Percentiles rank a stretch among this genome's conserved stretches.
These are phyloP conservation scores for Kalmanozyma brasiliensis DNA, from an alignment of 1,284 basidiomycete species.

Conservation along the genomic window DNA sequence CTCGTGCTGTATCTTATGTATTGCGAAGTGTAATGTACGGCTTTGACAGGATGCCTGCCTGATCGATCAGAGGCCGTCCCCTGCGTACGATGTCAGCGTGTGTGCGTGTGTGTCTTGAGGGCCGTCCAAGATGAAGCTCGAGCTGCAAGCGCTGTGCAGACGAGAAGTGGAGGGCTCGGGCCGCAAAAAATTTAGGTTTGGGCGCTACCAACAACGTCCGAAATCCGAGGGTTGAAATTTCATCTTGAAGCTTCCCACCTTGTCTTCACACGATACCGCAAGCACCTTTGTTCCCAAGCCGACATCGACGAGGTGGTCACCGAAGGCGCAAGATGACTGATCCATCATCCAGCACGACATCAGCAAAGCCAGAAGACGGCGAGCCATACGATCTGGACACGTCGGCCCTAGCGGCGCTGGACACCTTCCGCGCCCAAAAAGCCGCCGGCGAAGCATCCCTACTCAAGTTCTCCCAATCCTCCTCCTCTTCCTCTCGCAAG, in stretches of 20 bases:
- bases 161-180: background rate
- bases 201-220: conserved; percentile 3
- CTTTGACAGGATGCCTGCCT: conserved; percentile 4
- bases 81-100: too few species aligned
- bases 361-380: background rate
- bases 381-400: conserved; percentile 55
- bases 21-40: background rate
- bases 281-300: too few species aligned
- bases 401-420: conserved; percentile 60
- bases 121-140: too few species aligned
- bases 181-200: background rate
- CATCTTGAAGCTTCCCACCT: too few species aligned
- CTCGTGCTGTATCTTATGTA: background rate
- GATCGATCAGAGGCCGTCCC: too few species aligned
- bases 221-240: conserved; percentile 5
- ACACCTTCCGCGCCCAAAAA: conserved; percentile 59
- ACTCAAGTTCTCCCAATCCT: conserved; percentile 27
- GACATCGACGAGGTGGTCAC: too few species aligned
- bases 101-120: too few species aligned
- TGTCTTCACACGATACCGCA: too few species aligned
- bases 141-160: background rate
- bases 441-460: conserved; percentile 58
- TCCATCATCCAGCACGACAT: background rate
- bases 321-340: background rate
- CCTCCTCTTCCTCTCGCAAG: conserved; percentile 20